These are phyloP conservation scores for Cenchrus fungigraminus DNA, from an alignment of 176 grass and related monocot species.

Conservation along the genomic window DNA sequence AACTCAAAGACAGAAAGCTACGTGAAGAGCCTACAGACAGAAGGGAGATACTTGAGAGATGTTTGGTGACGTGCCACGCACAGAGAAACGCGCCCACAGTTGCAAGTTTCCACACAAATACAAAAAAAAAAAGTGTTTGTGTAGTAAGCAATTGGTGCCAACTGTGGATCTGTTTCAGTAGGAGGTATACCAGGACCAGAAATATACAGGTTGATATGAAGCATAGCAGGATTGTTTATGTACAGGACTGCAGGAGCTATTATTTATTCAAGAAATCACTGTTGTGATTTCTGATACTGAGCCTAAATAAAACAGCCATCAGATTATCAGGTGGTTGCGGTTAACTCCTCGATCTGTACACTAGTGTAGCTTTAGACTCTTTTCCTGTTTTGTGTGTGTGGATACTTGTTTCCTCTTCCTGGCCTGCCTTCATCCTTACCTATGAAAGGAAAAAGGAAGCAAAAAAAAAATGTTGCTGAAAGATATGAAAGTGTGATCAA, in stretches of 20 bases:
- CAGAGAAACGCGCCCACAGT: not conserved
- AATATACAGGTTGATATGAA: not conserved
- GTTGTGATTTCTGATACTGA: slow-evolving; percentile 26
- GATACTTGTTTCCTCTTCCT: not conserved
- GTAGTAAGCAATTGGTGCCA: not conserved
- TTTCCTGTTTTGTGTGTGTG: not conserved
- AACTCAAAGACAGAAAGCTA: slow-evolving; percentile 77
- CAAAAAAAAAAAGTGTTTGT: not conserved
- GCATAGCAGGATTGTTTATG: not conserved
- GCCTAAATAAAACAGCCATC: slow-evolving; percentile 10
- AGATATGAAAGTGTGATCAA: not conserved
- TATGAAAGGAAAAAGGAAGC: not conserved
- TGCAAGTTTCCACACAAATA: not conserved
- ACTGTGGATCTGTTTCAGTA: not conserved
- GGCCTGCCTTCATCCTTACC: not conserved
- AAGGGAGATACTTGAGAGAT: slow-evolving; percentile 95
- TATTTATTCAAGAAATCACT: slow-evolving; percentile 26
- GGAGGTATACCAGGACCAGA: not conserved
- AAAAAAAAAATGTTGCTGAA: not conserved
- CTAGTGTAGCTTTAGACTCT: not conserved
- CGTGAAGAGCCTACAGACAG: slow-evolving; percentile 85
- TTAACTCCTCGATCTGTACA: not conserved
- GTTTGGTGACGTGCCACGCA: slow-evolving; percentile 58
- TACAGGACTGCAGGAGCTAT: slow-evolving; percentile 19
- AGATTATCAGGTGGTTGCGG: not conserved